Conservation (phyloP, 108 stramenopile species). For the Cyclotella choctawhatcheeana region DNA sequence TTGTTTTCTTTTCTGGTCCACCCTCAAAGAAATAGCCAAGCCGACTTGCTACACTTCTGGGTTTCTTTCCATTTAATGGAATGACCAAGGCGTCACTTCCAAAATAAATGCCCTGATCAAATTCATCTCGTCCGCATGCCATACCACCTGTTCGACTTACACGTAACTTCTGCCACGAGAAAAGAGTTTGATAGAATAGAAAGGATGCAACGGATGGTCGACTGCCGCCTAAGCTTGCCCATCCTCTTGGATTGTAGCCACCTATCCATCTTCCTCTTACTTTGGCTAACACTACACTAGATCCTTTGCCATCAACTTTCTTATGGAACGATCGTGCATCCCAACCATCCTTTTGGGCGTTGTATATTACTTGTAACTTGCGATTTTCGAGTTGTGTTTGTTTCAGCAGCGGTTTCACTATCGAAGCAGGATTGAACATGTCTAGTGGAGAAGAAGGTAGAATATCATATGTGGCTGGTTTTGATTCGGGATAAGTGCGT, state of each 20-base stretch:
- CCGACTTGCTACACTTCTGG: conserved; percentile 47
- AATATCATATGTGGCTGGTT: conserved; percentile 47
- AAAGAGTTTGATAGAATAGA: conserved; percentile 55
- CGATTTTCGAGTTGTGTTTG: conserved; percentile 73
- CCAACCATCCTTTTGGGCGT: conserved; percentile 65
- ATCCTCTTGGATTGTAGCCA: conserved; percentile 79
- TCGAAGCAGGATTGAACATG: conserved; percentile 17
- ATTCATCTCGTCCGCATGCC: conserved; percentile 73
- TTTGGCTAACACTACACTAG: conserved; percentile 62
- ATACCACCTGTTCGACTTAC: conserved; percentile 75
- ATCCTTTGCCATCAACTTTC: conserved; percentile 71
- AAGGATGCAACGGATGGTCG: conserved; percentile 66
- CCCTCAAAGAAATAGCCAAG: conserved; percentile 74
- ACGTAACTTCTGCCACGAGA: conserved; percentile 57
- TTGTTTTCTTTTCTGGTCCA: conserved; percentile 53
- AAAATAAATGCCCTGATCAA: conserved; percentile 64
- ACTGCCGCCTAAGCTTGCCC: conserved; percentile 64
- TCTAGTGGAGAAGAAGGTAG: conserved; percentile 1
- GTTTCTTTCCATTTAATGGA: conserved; percentile 40
- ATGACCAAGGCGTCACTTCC: conserved; percentile 74
- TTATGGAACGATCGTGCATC: conserved; percentile 56
- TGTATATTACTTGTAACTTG: conserved; percentile 58
- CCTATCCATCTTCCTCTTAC: conserved; percentile 46
- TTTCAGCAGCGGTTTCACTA: conserved; percentile 65
- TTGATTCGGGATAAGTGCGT: conserved; percentile 46